A percentile compares a stretch with the other conserved stretches of the same genome.
These are phyloP conservation scores for Vanrija pseudolonga DNA, from an alignment of 1,284 basidiomycete species.

Conservation along the genomic window DNA sequence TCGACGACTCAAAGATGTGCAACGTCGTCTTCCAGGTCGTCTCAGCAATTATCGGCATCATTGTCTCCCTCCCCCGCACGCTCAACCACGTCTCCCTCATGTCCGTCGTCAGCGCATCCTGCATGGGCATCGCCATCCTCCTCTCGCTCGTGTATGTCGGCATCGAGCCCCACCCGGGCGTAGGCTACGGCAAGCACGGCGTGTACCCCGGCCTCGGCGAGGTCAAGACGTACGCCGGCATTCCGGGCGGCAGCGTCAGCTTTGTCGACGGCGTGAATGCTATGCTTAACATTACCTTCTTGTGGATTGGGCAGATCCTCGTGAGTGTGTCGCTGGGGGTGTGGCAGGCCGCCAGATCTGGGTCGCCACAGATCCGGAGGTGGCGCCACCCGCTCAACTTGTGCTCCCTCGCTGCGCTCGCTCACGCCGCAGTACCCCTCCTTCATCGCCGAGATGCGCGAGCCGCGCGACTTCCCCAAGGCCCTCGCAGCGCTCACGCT, in stretches of 20 bases:
- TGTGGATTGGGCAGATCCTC: conserved; percentile 60
- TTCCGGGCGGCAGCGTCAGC: conserved; percentile 51
- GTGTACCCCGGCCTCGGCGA: conserved; percentile 35
- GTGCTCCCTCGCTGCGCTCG: too few species aligned
- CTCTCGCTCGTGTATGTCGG: conserved; percentile 57
- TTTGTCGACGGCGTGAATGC: conserved; percentile 57
- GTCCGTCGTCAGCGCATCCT: conserved; percentile 51
- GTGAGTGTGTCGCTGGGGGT: too few species aligned
- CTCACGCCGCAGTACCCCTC: conserved; percentile 40
- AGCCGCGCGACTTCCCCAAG: conserved; percentile 61
- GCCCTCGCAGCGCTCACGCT: conserved; percentile 50
- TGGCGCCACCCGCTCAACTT: too few species aligned
- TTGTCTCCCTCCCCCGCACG: conserved; percentile 57
- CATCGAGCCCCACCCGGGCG: conserved; percentile 50
- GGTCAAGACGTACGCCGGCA: conserved; percentile 33
- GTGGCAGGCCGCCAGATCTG: too few species aligned
- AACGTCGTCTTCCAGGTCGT: conserved; percentile 59
- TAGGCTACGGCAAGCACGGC: conserved; percentile 35
- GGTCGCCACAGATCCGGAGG: too few species aligned
- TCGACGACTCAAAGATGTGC: conserved; percentile 57
- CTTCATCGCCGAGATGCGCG: conserved; percentile 51
- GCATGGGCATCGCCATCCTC: conserved; percentile 60
- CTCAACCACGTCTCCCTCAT: conserved; percentile 54
- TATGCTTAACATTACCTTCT: conserved; percentile 55
- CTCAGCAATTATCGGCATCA: conserved; percentile 48